Conservation (phyloP, 371 early-diverging fungal species). For the Chytridium lagenaria region DNA sequence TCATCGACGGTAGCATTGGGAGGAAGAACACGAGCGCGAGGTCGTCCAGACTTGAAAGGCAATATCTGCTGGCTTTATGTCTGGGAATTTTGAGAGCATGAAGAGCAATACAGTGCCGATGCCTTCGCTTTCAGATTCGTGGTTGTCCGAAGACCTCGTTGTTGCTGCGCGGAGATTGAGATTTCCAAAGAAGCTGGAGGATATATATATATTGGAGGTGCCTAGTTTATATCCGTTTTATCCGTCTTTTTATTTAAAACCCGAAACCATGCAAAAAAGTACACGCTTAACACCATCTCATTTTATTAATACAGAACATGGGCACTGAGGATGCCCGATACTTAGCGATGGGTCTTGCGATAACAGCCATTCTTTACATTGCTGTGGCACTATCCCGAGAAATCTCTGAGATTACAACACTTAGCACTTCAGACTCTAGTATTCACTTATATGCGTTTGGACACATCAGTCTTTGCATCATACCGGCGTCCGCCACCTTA, state of each 20-base stretch:
- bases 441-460: not conserved
- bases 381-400: not conserved
- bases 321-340: not conserved
- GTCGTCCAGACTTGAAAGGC: too few relatives aligned
- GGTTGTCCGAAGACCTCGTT: not conserved
- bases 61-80: too few relatives aligned
- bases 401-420: not conserved
- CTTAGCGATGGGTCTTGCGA: not conserved
- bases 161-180: not conserved
- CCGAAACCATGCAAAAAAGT: too few relatives aligned
- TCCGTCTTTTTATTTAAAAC: too few relatives aligned
- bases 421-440: not conserved
- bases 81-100: too few relatives aligned
- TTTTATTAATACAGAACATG: too few relatives aligned
- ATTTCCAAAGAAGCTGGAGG: constrained; percentile 1
- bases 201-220: not conserved
- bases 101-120: too few relatives aligned
- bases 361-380: not conserved
- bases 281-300: too few relatives aligned
- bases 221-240: too few relatives aligned
- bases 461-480: not conserved
- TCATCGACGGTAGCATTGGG: too few relatives aligned
- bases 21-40: too few relatives aligned
- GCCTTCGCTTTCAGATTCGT: not conserved
- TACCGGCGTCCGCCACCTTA: not conserved